Base-by-base conservation (phyloP, 2,329 filamentous ascomycete genomes). In the Nothopassalora personata region DNA sequence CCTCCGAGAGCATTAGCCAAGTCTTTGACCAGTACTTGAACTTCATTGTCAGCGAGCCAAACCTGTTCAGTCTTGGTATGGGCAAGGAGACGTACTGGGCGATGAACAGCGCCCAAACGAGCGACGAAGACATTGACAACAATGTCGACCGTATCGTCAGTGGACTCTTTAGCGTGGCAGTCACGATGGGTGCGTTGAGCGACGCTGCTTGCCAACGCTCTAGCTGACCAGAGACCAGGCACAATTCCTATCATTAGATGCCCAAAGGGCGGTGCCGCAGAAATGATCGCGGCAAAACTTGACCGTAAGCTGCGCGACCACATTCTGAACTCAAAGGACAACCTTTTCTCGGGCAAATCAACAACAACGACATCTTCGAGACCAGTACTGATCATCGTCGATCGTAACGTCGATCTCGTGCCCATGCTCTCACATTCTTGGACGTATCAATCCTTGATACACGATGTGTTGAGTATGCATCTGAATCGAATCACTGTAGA, bases 371-470 rank as follows among this genome's bases (percentile, higher is more conserved):
- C 89, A 0, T 84, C 86, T 8, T 89, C 90, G 27, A 81, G 95
- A 52, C 94, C 95, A 0, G 91, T 97, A 0, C 84, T 99, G 49
- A 86, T 99, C 65, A 89, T 99, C 54, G 87, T 97, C 51, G 94
- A 99, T 75, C 87, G 94, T 66, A 97, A 97, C 70, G 87, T 99
- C 48, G 94, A 99, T 74, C 78, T 99, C 55, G 91, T 96, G 64
- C 92, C 94, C 2, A 97, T 99, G 94, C 83, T 99, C n/a, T 97
- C 93, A 13, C 94, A 99, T 75, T 97, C 92, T 1, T 92, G 89
- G 89, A 91, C 85, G 4, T 88, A 96, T 68, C 91, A 96, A 73
- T 94, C 90, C 7, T 79, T 96, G 10, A 89, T 96, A 15, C 89
- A 87, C 64, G 86, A 91, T 73, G 87, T 91, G 4, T 79, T 90